Conservation (phyloP, 2,329 filamentous ascomycete genomes). For the Nemania diffusa region DNA sequence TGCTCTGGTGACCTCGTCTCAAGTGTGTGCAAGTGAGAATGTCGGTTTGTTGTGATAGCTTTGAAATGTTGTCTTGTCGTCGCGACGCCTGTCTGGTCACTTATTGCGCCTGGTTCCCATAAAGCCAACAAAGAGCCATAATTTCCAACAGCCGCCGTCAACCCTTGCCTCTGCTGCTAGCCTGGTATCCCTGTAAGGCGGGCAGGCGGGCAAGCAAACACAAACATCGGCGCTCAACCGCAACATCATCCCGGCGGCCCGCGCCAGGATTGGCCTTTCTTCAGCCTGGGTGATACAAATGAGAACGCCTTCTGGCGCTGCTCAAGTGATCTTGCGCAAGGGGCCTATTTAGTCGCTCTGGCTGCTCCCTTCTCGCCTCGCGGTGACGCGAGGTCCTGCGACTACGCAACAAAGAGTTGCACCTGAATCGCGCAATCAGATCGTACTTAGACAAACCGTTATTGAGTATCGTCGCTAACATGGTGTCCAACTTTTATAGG, state of each 20-base stretch:
- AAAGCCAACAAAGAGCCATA: slow-evolving; percentile 7
- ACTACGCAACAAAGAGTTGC: slow-evolving; percentile 8
- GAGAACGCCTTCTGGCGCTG: slow-evolving; percentile 3
- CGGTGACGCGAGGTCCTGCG: not conserved
- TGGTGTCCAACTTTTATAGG: not conserved
- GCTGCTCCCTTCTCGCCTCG: not conserved
- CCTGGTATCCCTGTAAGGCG: slow-evolving; percentile 8
- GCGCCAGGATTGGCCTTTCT: slow-evolving; percentile 2
- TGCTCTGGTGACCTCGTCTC: slow-evolving; percentile 28
- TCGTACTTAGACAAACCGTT: not conserved
- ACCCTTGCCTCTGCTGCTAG: not conserved
- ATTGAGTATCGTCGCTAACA: slow-evolving; percentile 21
- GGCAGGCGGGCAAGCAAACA: not conserved
- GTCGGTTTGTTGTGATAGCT: slow-evolving; percentile 28
- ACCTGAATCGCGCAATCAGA: not conserved
- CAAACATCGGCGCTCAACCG: not conserved
- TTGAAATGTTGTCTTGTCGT: slow-evolving; percentile 34
- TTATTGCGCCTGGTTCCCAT: not conserved
- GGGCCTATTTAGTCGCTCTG: slow-evolving; percentile 2
- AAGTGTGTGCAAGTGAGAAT: slow-evolving; percentile 38
- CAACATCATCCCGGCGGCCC: slow-evolving; percentile 3
- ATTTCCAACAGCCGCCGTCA: not conserved
- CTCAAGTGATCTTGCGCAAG: slow-evolving; percentile 9
- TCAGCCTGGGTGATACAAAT: slow-evolving; percentile 13
- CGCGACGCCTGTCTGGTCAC: slow-evolving; percentile 21